Base-by-base conservation (phyloP, 1,139 yeast genomes). In the Torulaspora globosa region DNA sequence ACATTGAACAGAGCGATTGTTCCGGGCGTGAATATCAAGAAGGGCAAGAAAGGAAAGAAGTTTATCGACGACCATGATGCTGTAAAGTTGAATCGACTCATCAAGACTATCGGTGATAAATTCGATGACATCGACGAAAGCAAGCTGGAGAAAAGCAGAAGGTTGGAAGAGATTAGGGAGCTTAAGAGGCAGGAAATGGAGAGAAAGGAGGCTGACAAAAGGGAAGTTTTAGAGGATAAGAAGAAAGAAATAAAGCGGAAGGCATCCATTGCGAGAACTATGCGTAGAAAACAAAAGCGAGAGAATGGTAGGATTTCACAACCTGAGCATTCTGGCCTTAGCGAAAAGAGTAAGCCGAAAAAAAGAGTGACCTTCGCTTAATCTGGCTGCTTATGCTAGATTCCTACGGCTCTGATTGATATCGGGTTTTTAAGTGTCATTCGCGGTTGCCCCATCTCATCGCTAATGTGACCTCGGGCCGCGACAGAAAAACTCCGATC, bases 11-110 rank as follows among this genome's bases (percentile, higher is more conserved):
- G 77, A 57, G 88, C 97, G 8, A 75, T 90, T 35, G 78, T 80
- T 40, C 96, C 97, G 0, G 97, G 96, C 38, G 88, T 86, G 8
- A 81, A 84, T 57, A 78, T 78, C 57, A 76, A 74, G 54, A 75
- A 75, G 51, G 97, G 97, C 44, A 92, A 90, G 68, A 92, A 90
- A 70, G 97, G 97, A 43, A 92, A 92, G 72, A 84, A 83, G 59
- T 89, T 90, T 66, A 82, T 89, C 24, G 84, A 70, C 41, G 94
- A 86, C 62, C 73, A 78, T 52, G 92, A 86, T 60, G 67, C 80
- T 28, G 70, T 85, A 59, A 75, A 79, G 40, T 58, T 82, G 63
- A 78, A 74, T 52, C 75, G 95, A 66, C 74, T 92, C 53, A 80
- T 89, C 43, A 82, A 80, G 58, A 79, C 84, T 27, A 89, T 92